Evolutionary conservation across 257 asterid species (phyloP), one percentile per base, ranked within the genome.

Genomic region (Lycium ferocissimum): DNA sequence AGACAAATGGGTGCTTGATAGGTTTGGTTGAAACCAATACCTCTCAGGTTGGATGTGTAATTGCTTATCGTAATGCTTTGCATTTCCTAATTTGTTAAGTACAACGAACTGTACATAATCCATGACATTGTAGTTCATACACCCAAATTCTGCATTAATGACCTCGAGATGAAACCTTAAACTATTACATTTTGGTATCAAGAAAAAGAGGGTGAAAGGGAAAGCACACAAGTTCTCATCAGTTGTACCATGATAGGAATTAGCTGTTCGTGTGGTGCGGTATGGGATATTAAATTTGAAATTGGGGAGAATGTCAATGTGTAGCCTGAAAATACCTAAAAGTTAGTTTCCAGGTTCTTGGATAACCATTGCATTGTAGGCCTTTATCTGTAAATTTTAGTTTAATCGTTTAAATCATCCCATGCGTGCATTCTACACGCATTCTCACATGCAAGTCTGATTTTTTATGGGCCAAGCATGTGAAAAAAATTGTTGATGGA

Each of bases 91-190:
- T 38, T 38, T 37, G 5, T 67, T 35, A 13, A 67, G 11, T 67
- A 35, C 5, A 38, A 67, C 17, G 9, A 67, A 35, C 47, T 14
- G 14, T 33, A 35, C 35, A 35, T 13, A 35, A 67, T 67, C 75
- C 45, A 7, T 35, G 75, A 67, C 75, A 14, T 5, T 13, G 75
- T 35, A 67, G 35, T 67, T 67, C 20, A 13, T 67, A 67, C 40
- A 67, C 49, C 49, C 35, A 67, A 35, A 35, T 67, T 20, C 81
- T 20, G 59, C 79, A 38, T 37, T 35, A 38, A 69, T 38, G 80
- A 73, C 59, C 81, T 35, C 47, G 81, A 73, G 43, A 73, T 73
- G 61, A 0, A 73, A 11, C 59, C 81, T 47, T 73, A 73, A 73
- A 73, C 81, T 73, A 22, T 45, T 73, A 22, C 81, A 73, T 47